Conservation (phyloP, 345 rosid species). For the Pistacia integerrima region DNA sequence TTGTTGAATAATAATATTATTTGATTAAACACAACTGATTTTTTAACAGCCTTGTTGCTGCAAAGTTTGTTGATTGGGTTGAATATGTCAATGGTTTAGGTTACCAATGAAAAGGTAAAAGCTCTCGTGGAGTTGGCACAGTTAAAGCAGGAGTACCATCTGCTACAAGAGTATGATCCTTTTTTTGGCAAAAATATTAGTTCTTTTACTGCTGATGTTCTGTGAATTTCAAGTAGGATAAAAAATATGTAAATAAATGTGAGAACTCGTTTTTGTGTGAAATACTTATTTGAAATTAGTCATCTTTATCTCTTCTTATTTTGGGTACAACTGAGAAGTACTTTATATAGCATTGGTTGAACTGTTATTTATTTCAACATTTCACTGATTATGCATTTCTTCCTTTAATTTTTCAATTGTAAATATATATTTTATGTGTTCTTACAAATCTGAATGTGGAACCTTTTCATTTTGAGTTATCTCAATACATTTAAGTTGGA, state of each 20-base stretch:
- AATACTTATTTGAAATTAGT: not conserved
- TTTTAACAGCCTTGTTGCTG: slow-evolving; percentile 3
- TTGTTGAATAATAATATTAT: slow-evolving; percentile 17
- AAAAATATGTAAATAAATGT: not conserved
- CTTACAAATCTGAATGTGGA: not conserved
- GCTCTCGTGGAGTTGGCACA: slow-evolving; percentile 88
- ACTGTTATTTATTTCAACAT: not conserved
- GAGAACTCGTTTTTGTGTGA: not conserved
- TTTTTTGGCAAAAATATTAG: slow-evolving; percentile 4
- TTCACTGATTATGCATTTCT: not conserved
- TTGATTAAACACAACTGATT: not conserved
- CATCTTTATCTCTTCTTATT: not conserved
- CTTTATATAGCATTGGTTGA: not conserved
- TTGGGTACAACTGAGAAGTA: not conserved
- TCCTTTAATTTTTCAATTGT: not conserved
- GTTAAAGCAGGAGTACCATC: slow-evolving; percentile 70
- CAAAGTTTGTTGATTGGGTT: slow-evolving; percentile 11
- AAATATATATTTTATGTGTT: not conserved
- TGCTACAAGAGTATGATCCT: slow-evolving; percentile 63
- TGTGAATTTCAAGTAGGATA: slow-evolving; percentile 3
- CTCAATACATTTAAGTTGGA: not conserved
- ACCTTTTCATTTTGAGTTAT: not conserved
- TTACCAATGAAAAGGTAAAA: slow-evolving; percentile 95
- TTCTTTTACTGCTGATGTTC: not conserved
- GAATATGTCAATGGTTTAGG: slow-evolving; percentile 44